These are phyloP conservation scores for Beauveria caledonica DNA, from an alignment of 2,329 filamentous ascomycete species.

Conservation along the genomic window DNA sequence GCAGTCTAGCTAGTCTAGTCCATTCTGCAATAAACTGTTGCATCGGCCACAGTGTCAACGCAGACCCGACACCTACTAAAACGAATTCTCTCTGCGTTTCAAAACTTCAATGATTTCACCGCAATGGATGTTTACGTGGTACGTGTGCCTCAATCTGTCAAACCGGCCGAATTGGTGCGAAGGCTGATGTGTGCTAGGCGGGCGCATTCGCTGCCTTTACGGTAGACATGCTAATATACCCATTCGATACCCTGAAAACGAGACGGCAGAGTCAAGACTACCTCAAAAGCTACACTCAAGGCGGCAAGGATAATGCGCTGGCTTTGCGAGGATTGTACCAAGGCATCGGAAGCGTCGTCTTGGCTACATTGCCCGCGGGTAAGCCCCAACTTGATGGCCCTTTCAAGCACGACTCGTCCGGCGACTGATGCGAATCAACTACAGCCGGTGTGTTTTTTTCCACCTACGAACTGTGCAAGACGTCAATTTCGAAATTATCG, in stretches of 20 bases:
- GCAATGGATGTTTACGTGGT: slow-evolving; percentile 27
- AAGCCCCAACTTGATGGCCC: slow-evolving; percentile 14
- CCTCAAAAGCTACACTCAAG: slow-evolving; percentile 53
- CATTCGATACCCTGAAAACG: slow-evolving; percentile 84
- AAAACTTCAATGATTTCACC: neutral
- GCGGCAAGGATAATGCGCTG: slow-evolving; percentile 37
- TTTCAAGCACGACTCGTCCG: neutral
- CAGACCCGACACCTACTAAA: neutral
- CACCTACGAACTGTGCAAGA: slow-evolving; percentile 74
- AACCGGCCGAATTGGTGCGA: neutral
- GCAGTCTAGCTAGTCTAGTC: neutral
- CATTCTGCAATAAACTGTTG: neutral
- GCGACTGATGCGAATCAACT: neutral
- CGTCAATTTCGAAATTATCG: slow-evolving; percentile 44
- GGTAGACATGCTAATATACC: slow-evolving; percentile 79
- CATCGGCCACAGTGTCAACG: neutral
- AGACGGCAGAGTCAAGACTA: slow-evolving; percentile 74
- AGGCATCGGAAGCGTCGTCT: slow-evolving; percentile 73
- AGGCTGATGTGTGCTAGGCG: slow-evolving; percentile 44
- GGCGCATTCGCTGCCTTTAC: slow-evolving; percentile 79
- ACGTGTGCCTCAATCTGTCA: neutral
- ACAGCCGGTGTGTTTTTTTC: slow-evolving; percentile 81
- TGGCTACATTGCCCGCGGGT: slow-evolving; percentile 86
- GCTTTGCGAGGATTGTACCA: slow-evolving; percentile 71
- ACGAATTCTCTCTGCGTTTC: neutral